Evolutionary conservation across 495 filamentous ascomycete genomes (phyloP), one percentile per base, ranked within the genome.

Genomic region (Penicillium pancosmium): DNA sequence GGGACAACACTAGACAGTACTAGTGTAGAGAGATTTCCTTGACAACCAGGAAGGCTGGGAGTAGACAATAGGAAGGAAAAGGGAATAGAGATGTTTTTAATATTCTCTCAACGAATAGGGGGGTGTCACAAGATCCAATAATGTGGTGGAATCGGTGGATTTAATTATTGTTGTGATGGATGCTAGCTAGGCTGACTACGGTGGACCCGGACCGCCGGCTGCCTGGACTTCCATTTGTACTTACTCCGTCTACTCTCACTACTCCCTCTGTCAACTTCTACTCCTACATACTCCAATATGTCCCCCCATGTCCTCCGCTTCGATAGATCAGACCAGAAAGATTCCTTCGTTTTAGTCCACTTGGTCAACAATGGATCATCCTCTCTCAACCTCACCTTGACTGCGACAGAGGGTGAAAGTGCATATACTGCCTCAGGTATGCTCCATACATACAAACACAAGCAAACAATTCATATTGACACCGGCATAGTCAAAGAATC

Each of bases 401-500:
- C 82, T 50, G 88, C 84, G 2, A 91, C 89, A n/a, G 88, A 93
- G 65, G 83, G 84, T 38, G 79, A 82, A 38, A 73, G 72, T 46
- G 85, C 87, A 7, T 93, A 87, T 68, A 70, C 74, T 19, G 68
- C 80, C 51, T 74, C 74, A 55, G 65, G 88, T 90, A 74, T 66
- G 80, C 49, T n/a, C 52, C 53, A 21, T n/a, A 7, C 53, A 21
- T n/a, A 7, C 15, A 44, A 16, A n/a, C 15, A 43, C 8, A n/a
- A 16, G 8, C 12, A 44, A 9, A 19, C n/a, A 44, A 9, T n/a
- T 18, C 41, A n/a, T 18, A 9, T 18, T 44, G 16, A 44, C 41
- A 56, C 58, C 34, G 27, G 43, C 50, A 33, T 50, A 86, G 84
- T 87, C 38, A 77, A 73, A 55, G 69, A 81, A 61, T 63, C 67